Evolutionary conservation across 371 early-diverging fungal genomes (phyloP).

Genomic region (Gilbertella persicaria): DNA sequence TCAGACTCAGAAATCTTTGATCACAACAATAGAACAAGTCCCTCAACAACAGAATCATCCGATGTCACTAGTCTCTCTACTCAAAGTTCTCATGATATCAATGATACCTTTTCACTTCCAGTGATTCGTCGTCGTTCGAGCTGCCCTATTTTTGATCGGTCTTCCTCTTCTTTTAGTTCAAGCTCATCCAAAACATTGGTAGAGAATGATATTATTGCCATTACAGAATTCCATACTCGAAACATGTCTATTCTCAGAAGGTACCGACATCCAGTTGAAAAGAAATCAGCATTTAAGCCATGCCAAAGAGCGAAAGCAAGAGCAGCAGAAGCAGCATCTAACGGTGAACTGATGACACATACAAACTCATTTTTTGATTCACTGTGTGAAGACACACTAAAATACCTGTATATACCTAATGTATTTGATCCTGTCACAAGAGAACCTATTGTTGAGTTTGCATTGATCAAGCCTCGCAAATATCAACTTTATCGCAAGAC

Average conservation of each 20-base stretch:
- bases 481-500: conserved; percentile 24
- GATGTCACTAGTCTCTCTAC: conserved; percentile 1
- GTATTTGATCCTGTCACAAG: conserved; percentile 25
- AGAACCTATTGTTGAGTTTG: conserved; percentile 20
- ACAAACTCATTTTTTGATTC: not conserved
- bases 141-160: conserved; percentile 11
- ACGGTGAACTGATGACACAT: conserved; percentile 5
- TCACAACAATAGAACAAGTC: not conserved
- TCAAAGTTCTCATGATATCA: not conserved
- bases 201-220: conserved; percentile 18
- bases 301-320: conserved; percentile 19
- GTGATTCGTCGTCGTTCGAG: conserved; percentile 16
- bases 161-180: not conserved
- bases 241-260: conserved; percentile 14
- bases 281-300: conserved; percentile 13
- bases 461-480: conserved; percentile 26
- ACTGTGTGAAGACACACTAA: conserved; percentile 19
- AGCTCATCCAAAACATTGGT: conserved; percentile 5
- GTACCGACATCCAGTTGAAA: conserved; percentile 15
- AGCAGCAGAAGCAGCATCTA: conserved; percentile 19
- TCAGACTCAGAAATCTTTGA: too few relatives aligned
- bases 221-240: conserved; percentile 19
- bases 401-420: conserved; percentile 24
- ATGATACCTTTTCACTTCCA: not conserved
- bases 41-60: not conserved